Evolutionary conservation across 129 eudicot genomes (phyloP).

Genomic region (Chrysanthemum seticuspe): DNA sequence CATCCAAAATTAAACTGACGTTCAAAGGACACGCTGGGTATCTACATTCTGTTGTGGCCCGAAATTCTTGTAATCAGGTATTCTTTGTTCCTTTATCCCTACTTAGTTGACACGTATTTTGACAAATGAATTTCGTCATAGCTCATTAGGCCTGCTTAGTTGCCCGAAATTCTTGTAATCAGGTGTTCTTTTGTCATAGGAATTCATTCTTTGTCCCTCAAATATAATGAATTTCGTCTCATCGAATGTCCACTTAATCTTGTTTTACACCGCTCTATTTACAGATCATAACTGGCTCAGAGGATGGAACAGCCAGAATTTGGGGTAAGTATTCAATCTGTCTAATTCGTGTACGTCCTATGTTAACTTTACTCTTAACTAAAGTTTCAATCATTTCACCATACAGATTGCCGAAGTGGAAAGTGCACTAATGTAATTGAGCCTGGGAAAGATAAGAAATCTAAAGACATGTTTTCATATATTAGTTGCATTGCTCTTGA

Average conservation of each 20-base stretch:
- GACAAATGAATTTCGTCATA: no score
- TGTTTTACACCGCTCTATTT: conserved; percentile 29
- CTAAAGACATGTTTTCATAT: conserved; percentile 41
- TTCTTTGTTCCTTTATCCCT: neutral
- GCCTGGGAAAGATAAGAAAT: conserved; percentile 49
- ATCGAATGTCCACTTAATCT: conserved; percentile 2
- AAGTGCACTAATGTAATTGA: conserved; percentile 66
- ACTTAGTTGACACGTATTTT: no score
- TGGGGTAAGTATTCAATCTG: conserved; percentile 63
- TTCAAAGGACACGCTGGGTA: conserved; percentile 90
- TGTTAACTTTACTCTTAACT: neutral
- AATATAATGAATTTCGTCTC: no score
- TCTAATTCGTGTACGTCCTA: no score
- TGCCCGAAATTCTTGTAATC: no score
- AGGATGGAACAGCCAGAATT: conserved; percentile 90
- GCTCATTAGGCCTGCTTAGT: no score
- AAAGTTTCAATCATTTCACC: neutral
- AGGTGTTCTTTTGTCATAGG: no score
- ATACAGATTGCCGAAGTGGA: conserved; percentile 80
- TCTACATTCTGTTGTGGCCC: conserved; percentile 69
- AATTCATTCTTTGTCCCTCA: no score
- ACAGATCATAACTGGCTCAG: conserved; percentile 94
- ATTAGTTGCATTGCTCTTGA: conserved; percentile 93
- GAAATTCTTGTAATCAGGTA: conserved; percentile 78
- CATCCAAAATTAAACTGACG: conserved; percentile 55